phyloP scores from a whole-genome alignment of 139 green algal genomes.

The Auxenochlorella pyrenoidosa region DNA sequence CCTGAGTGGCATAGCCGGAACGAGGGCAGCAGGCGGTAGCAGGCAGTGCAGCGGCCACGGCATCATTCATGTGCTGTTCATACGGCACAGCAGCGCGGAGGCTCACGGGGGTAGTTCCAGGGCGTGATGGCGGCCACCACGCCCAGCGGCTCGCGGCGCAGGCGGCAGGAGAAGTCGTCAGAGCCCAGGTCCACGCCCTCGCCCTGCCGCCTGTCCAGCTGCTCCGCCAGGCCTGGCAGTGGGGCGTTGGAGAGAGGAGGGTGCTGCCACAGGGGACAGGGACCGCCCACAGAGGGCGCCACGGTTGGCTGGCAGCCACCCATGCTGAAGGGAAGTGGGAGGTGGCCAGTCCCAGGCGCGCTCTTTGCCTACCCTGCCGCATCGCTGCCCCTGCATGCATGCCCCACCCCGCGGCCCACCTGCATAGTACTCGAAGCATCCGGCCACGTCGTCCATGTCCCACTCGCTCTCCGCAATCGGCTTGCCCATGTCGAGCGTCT shows the following conservation, averaged over 20 bases:
- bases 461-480: conserved; percentile 88
- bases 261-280: too few relatives aligned
- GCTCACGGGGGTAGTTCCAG: conserved; percentile 87
- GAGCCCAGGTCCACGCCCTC: conserved; percentile 70
- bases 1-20: too few relatives aligned
- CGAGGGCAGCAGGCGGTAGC: too few relatives aligned
- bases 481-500: conserved; percentile 89
- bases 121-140: conserved; percentile 84
- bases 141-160: conserved; percentile 51
- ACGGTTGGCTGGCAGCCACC: too few relatives aligned
- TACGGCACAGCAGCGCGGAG: not conserved
- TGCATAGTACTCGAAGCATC: conserved; percentile 84
- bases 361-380: not conserved
- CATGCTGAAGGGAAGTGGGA: too few relatives aligned
- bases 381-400: not conserved
- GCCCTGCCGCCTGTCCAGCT: conserved; percentile 75
- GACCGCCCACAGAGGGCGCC: too few relatives aligned
- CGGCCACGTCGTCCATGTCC: conserved; percentile 78
- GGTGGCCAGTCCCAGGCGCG: too few relatives aligned
- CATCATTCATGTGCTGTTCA: not conserved
- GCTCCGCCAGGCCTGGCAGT: conserved; percentile 79
- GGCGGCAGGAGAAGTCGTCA: conserved; percentile 63
- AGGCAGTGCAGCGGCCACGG: too few relatives aligned
- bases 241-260: not conserved
- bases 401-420: not conserved